Evolutionary conservation across 2,329 filamentous ascomycete genomes (phyloP).

Genomic region (Chaetomium strumarium): DNA sequence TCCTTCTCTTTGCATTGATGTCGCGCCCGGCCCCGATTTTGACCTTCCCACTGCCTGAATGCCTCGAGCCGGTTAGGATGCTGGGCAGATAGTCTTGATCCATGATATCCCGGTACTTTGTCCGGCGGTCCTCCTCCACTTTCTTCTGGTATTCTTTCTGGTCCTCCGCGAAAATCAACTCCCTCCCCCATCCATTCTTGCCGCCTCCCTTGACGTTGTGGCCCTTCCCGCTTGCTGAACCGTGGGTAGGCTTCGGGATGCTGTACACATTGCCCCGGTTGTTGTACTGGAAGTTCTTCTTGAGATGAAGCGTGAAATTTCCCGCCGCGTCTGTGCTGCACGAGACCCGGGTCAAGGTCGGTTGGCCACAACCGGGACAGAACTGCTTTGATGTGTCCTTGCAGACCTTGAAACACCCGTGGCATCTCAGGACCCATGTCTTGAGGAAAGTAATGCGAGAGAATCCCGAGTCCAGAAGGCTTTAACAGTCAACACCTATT

Average conservation of each 20-base stretch:
- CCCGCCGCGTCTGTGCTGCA: constrained; percentile 80
- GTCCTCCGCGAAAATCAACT: constrained; percentile 83
- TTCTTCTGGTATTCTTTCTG: constrained; percentile 84
- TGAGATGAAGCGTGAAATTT: constrained; percentile 78
- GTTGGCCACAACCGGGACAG: constrained; percentile 83
- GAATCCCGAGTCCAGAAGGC: constrained; percentile 67
- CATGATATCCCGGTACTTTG: constrained; percentile 77
- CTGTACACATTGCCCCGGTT: constrained; percentile 88
- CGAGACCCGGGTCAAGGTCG: constrained; percentile 75
- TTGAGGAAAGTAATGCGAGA: constrained; percentile 78
- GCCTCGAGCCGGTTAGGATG: constrained; percentile 75
- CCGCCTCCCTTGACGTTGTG: constrained; percentile 61
- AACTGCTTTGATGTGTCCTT: constrained; percentile 87
- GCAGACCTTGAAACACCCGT: constrained; percentile 82
- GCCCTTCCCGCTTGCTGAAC: constrained; percentile 71
- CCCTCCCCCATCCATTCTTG: constrained; percentile 78
- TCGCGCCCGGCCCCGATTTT: constrained; percentile 80
- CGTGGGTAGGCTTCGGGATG: constrained; percentile 82
- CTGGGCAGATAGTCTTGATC: constrained; percentile 87
- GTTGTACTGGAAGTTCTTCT: constrained; percentile 95
- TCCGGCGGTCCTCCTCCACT: constrained; percentile 56
- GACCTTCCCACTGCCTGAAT: constrained; percentile 54
- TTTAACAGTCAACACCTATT: constrained; percentile 16
- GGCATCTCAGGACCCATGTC: constrained; percentile 86
- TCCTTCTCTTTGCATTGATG: constrained; percentile 71